phyloP scores from a whole-genome alignment of 106 monocot species.

The Allium sativum region DNA sequence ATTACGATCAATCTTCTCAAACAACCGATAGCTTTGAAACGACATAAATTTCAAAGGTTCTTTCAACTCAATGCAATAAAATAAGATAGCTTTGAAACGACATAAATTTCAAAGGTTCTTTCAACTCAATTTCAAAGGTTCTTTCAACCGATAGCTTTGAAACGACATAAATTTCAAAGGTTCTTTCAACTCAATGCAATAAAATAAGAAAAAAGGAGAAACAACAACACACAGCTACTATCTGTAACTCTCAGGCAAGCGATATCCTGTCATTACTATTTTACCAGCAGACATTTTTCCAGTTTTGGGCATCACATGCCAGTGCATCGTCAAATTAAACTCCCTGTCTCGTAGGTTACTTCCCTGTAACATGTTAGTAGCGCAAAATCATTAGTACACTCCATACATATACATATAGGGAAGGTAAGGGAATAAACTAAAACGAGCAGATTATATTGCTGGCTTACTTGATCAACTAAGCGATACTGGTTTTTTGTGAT shows the following conservation, averaged over 20 bases:
- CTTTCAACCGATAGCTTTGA: not conserved
- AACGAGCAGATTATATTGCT: no score
- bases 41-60: not conserved
- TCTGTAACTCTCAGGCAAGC: conserved; percentile 67
- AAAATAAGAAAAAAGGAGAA: not conserved
- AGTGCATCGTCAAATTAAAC: conserved; percentile 78
- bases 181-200: not conserved
- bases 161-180: not conserved
- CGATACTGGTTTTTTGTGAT: conserved; percentile 79
- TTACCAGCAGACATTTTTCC: conserved; percentile 89
- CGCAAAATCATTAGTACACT: not conserved
- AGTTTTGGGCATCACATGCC: conserved; percentile 93
- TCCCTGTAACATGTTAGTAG: conserved; percentile 30
- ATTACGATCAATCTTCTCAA: not conserved
- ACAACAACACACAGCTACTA: conserved; percentile 7
- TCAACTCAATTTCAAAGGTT: not conserved
- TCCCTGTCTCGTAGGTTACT: conserved; percentile 68
- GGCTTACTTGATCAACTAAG: conserved; percentile 75
- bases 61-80: not conserved
- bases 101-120: not conserved
- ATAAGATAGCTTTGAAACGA: not conserved
- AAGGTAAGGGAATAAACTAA: no score
- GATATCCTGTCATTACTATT: conserved; percentile 72
- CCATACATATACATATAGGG: no score
- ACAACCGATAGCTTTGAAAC: not conserved